Evolutionary conservation across 306 rosid species (phyloP), one percentile per base, ranked within the genome.

Genomic region (Pyrus pyrifolia): DNA sequence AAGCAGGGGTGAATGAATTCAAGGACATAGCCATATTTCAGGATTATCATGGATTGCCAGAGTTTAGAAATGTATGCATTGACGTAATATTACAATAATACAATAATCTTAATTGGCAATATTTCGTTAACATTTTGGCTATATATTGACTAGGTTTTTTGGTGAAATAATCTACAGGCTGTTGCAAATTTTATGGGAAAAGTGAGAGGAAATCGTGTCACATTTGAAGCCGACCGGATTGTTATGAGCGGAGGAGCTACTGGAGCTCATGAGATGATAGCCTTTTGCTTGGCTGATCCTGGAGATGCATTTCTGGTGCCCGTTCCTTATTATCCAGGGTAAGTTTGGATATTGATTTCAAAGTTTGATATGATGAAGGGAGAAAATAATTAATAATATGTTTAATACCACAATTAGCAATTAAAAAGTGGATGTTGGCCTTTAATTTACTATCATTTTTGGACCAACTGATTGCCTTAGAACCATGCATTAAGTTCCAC

Each of bases 191-290:
- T 93, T 65, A 91, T 93, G 97, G 89, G 15, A 8, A 89, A 72
- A 75, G 81, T 85, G 49, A 93, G 98, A 85, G 92, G 93, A 46
- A 82, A 89, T 60, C 80, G 88, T 73, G 98, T 89, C 2, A 78
- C 30, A 5, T 93, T 89, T 46, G 88, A 89, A 38, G 89, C 97
- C 3, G 91, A 89, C 30, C 91, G 96, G 61, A 85, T 93, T 74
- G 96, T 93, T 25, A 91, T 93, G 98, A 89, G 97, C 25, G 93
- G 98, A 7, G 98, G 98, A 70, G 97, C 97, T 51, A 93, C 98
- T 1, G 97, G 98, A 49, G 98, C 96, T 67, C 96, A 88, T 52
- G 97, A 93, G 81, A 93, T 72, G 77, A 70, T 86, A 7, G 88
- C 84, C 49, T 93, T 93, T 27, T 91, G 98, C 85, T 80, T 93